These are phyloP conservation scores for Agaricus sinodeliciosus DNA, from an alignment of 768 basidiomycete genomes.

Conservation along the genomic window DNA sequence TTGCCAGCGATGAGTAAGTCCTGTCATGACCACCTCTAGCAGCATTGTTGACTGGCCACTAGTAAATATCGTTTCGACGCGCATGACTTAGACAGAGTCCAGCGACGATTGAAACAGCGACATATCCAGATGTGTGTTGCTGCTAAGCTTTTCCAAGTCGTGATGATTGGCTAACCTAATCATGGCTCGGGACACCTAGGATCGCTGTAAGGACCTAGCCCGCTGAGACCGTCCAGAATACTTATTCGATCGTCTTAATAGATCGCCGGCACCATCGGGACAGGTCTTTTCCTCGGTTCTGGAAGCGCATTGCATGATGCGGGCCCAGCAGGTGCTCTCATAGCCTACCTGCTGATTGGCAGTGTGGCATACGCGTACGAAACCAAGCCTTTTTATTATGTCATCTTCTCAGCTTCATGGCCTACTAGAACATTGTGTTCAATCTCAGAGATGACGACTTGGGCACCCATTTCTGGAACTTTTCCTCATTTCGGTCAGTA, in stretches of 20 bases:
- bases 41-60: not conserved
- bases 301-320: slow-evolving; percentile 52
- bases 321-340: slow-evolving; percentile 61
- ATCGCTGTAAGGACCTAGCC: slow-evolving; percentile 46
- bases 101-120: slow-evolving; percentile 66
- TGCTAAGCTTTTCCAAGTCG: not conserved
- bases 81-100: slow-evolving; percentile 64
- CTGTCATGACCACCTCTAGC: not conserved
- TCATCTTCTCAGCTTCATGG: not conserved
- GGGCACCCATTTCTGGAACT: slow-evolving; percentile 72
- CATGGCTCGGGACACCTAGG: slow-evolving; percentile 23
- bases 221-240: not conserved
- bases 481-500: slow-evolving; percentile 63
- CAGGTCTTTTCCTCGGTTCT: slow-evolving; percentile 68
- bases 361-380: slow-evolving; percentile 59
- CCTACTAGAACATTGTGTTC: slow-evolving; percentile 48
- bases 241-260: slow-evolving; percentile 14
- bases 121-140: slow-evolving; percentile 68
- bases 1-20: slow-evolving; percentile 16
- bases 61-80: slow-evolving; percentile 43
- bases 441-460: slow-evolving; percentile 75
- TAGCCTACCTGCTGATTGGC: slow-evolving; percentile 59
- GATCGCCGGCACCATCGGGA: slow-evolving; percentile 74
- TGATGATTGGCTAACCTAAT: too few relatives aligned
- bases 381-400: not conserved